Conservation (phyloP, 768 basidiomycete species). For the Mrakia hoshinonis region DNA sequence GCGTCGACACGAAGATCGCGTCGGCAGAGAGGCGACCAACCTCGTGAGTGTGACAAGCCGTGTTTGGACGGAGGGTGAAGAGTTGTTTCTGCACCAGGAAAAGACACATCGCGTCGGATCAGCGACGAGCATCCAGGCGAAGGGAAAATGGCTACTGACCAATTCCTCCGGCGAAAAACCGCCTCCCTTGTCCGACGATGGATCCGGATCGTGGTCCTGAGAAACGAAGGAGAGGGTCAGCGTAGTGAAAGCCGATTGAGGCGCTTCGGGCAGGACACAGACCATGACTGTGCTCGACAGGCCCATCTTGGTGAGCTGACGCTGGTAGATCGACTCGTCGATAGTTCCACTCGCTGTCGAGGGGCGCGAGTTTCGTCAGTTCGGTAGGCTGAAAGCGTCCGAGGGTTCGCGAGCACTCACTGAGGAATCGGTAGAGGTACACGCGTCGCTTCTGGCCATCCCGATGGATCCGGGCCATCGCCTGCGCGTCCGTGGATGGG, state of each 20-base stretch:
- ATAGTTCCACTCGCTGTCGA: slow-evolving; percentile 13
- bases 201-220: neutral
- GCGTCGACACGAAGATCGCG: neutral
- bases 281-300: slow-evolving; percentile 25
- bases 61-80: slow-evolving; percentile 18
- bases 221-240: neutral
- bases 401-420: slow-evolving; percentile 27
- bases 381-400: neutral
- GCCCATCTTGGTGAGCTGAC: slow-evolving; percentile 28
- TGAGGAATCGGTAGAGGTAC: slow-evolving; percentile 50
- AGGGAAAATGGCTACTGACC: neutral
- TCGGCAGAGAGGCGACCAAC: neutral
- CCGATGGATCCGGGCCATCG: slow-evolving; percentile 59
- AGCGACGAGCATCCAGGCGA: neutral
- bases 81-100: neutral
- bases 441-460: slow-evolving; percentile 91
- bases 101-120: neutral
- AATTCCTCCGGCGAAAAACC: slow-evolving; percentile 23
- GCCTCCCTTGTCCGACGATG: neutral
- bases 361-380: neutral
- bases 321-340: slow-evolving; percentile 28
- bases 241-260: neutral
- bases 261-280: neutral
- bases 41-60: slow-evolving; percentile 26
- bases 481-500: slow-evolving; percentile 65